Evolutionary conservation across 1,284 basidiomycete genomes (phyloP), one percentile per base, ranked within the genome.

Genomic region (Ceratobasidium sp.): DNA sequence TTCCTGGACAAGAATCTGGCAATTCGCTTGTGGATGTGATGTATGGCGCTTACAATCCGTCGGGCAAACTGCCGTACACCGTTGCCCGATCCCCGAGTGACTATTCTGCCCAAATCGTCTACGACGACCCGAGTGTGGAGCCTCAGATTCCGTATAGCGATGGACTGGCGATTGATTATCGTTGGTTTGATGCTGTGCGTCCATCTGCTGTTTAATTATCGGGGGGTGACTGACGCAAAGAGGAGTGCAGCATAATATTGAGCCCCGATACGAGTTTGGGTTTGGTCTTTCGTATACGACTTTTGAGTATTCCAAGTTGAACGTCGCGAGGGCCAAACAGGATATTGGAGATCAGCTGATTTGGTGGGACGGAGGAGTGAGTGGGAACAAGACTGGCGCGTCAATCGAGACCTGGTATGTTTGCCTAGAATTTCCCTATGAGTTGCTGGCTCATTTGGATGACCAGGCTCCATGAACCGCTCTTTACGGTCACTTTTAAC

Each of bases 21-120:
- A 92, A 92, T 78, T 81, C 89, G 0, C 82, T 96, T 30, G 85
- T 87, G 0, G 92, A 94, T 77, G 85, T 93, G 10, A 81, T 93
- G 0, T 93, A 88, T 76, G 90, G 89, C 6, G 82, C 80, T 18
- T 87, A 85, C 79, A 94, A 91, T 79, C 93, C 93, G 0, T 88
- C 87, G 23, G 93, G 88, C 3, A 85, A 89, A 43, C 81, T 96
- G 39, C 91, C 93, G 0, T 93, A 93, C 80, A 93, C 92, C 1
- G 93, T 94, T 77, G 92, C 91, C 60, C 90, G 89, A 82, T 79
- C 82, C 23, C 74, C 81, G 0, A 78, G 80, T 32, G 93, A 96
- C 79, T 96, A 94, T 79, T 80, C 85, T 26, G 85, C 70, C 2
- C 32, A 72, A 3, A 53, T 72, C 1, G 57, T 74, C 1, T 72